Evolutionary conservation across 306 rosid species (phyloP).

Genomic region (Styphnolobium japonicum): DNA sequence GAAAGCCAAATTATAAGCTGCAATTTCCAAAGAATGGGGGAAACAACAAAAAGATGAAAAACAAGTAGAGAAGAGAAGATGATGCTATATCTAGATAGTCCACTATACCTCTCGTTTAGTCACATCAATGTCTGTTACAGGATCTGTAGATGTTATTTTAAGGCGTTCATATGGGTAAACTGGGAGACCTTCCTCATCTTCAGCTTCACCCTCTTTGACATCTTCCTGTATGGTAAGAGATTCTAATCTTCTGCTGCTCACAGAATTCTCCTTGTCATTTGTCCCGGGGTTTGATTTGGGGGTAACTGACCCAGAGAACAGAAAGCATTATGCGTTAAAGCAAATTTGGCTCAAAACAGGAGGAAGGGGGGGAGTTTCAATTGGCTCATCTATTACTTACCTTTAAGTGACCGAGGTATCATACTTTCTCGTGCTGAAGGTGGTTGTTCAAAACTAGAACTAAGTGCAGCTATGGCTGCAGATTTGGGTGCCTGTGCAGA

Average conservation of each 20-base stretch:
- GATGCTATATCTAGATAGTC: not conserved
- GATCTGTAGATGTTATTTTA: conserved; percentile 58
- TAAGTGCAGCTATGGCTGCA: conserved; percentile 61
- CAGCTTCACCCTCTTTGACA: conserved; percentile 79
- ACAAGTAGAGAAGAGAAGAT: not conserved
- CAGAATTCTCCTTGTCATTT: conserved; percentile 57
- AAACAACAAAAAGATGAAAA: not conserved
- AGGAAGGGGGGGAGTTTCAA: not conserved
- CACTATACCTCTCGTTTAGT: conserved; percentile 84
- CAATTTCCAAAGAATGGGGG: not conserved
- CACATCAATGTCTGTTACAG: conserved; percentile 70
- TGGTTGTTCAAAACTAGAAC: conserved; percentile 61
- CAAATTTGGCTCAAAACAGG: not conserved
- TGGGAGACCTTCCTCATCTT: conserved; percentile 75
- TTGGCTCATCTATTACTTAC: conserved; percentile 32
- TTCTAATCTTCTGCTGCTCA: conserved; percentile 54
- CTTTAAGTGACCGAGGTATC: conserved; percentile 73
- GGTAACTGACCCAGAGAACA: conserved; percentile 28
- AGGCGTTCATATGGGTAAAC: conserved; percentile 64
- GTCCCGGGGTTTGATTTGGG: conserved; percentile 55
- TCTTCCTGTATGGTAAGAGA: conserved; percentile 82
- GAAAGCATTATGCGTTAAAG: conserved; percentile 5
- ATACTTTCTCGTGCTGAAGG: conserved; percentile 62
- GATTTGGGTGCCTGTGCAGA: conserved; percentile 64
- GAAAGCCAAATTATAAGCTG: not conserved